Percentiles rank a stretch among this genome's conserved stretches.
Evolutionary conservation across 2,329 filamentous ascomycete species (phyloP).

Genomic region (Pezicula carpinea): DNA sequence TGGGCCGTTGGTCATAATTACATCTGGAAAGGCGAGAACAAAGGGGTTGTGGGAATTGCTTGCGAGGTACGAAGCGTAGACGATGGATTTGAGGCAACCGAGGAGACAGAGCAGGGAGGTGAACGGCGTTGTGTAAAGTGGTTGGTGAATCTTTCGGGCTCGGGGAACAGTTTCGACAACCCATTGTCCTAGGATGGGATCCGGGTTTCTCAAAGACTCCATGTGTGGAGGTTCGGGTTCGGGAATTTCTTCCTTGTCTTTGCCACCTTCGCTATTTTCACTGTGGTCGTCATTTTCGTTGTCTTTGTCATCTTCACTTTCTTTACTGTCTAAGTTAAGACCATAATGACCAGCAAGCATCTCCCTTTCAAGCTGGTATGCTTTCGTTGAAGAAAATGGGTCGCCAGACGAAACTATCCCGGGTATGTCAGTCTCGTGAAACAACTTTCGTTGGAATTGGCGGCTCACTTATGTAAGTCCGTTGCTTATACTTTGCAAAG

Average conservation of each 20-base stretch:
- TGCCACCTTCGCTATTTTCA: no score
- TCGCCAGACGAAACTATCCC: slow-evolving; percentile 69
- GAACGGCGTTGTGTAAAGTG: slow-evolving; percentile 66
- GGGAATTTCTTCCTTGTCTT: not conserved
- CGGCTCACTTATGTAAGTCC: slow-evolving; percentile 58
- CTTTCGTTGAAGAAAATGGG: slow-evolving; percentile 58
- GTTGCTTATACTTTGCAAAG: slow-evolving; percentile 49
- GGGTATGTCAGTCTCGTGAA: not conserved
- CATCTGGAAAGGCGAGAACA: slow-evolving; percentile 52
- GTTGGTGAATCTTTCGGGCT: slow-evolving; percentile 78
- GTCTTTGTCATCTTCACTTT: not conserved
- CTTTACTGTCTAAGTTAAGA: no score
- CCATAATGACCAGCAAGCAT: no score
- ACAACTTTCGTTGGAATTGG: not conserved
- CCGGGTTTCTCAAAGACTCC: slow-evolving; percentile 10
- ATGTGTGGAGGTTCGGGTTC: slow-evolving; percentile 3
- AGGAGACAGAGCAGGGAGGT: slow-evolving; percentile 63
- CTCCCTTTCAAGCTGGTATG: slow-evolving; percentile 54
- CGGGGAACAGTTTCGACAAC: slow-evolving; percentile 63
- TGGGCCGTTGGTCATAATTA: slow-evolving; percentile 84
- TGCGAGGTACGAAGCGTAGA: slow-evolving; percentile 21
- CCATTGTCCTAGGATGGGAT: slow-evolving; percentile 22
- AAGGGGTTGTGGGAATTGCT: slow-evolving; percentile 28
- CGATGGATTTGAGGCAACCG: slow-evolving; percentile 55
- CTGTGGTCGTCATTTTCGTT: slow-evolving; percentile 1